Base-by-base conservation (phyloP, 2,329 filamentous ascomycete species). In the Fusarium brachygibbosum region DNA sequence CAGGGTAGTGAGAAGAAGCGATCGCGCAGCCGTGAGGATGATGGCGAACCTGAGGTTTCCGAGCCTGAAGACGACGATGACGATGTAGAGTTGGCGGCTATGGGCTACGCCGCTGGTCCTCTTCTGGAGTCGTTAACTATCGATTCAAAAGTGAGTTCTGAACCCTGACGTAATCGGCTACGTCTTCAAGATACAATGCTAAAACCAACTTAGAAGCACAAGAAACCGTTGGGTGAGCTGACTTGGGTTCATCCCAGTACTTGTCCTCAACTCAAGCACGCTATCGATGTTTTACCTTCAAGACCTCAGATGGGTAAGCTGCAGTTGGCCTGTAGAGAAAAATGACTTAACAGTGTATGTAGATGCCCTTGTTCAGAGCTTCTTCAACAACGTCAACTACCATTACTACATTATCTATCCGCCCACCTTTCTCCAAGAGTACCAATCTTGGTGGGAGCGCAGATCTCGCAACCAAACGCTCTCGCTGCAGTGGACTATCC, bases 321-420 rank as follows among this genome's bases (percentile, higher is more conserved):
- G 2, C 29, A 21, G 19, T 42, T 23, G 21, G 5, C 7, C 5
- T 1, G 0, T 42, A 4, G 13, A 17, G n/a, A 9, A 17, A 21
- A 3, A 12, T 23, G 6, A 12, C n/a, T 3, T 71, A 12, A 71
- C 28, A 6, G 13, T 3, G 2, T 19, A 21, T 45, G 13, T 9
- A 81, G 79, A 80, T 56, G 68, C 72, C 3, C 71, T 81, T 16
- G 75, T 81, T 7, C 75, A 80, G 35, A 79, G 77, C 65, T 80
- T 80, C 49, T 69, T 80, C 23, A 71, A 74, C 51, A 73, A 74
- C 23, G 76, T 78, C 62, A 80, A 80, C 53, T 80, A 74, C 34
- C 78, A 80, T 49, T 79, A 79, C 73, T 80, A 80, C 66, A 78
- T 80, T 52, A 73, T 80, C 41, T 79, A 80, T 50, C 76, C 79